Conservation (phyloP, 805 yeast species). For the Barnettozyma californica region DNA sequence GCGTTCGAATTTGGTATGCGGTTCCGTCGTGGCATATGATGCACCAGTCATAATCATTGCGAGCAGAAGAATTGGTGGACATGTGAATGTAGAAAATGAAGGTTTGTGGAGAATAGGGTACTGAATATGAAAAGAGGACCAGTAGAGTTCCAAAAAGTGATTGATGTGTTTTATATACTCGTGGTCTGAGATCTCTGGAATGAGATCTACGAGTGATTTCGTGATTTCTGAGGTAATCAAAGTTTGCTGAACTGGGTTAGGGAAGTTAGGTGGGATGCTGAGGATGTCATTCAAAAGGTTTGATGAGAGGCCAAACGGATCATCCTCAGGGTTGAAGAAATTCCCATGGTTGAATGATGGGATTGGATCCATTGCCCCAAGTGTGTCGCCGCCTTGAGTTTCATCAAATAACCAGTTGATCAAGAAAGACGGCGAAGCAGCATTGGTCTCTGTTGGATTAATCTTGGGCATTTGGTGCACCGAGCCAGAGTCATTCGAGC, state of each 20-base stretch:
- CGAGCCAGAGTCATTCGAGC: background rate
- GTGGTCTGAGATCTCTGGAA: slow-evolving; percentile 22
- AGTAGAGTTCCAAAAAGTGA: slow-evolving; percentile 23
- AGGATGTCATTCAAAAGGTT: slow-evolving; percentile 24
- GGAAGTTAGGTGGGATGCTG: slow-evolving; percentile 27
- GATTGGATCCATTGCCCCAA: slow-evolving; percentile 10
- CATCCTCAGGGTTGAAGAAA: slow-evolving; percentile 26
- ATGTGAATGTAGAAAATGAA: slow-evolving; percentile 46
- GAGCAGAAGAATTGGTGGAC: slow-evolving; percentile 47
- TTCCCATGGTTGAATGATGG: slow-evolving; percentile 20
- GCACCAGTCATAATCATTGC: slow-evolving; percentile 41
- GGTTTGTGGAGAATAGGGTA: slow-evolving; percentile 43
- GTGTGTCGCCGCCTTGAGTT: slow-evolving; percentile 11
- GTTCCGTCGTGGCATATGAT: slow-evolving; percentile 19
- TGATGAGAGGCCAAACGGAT: slow-evolving; percentile 26
- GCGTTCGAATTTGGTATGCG: slow-evolving; percentile 11
- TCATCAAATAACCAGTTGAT: slow-evolving; percentile 28
- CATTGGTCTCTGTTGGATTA: slow-evolving; percentile 9
- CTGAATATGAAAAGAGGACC: slow-evolving; percentile 35
- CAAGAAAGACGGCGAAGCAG: slow-evolving; percentile 20
- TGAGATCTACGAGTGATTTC: slow-evolving; percentile 11
- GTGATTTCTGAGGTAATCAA: slow-evolving; percentile 21
- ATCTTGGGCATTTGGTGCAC: slow-evolving; percentile 1
- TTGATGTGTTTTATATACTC: slow-evolving; percentile 19
- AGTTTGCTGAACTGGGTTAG: slow-evolving; percentile 25